Evolutionary conservation across 176 grass and related monocot genomes (phyloP).

Genomic region (Hsuehochloa calcarea): DNA sequence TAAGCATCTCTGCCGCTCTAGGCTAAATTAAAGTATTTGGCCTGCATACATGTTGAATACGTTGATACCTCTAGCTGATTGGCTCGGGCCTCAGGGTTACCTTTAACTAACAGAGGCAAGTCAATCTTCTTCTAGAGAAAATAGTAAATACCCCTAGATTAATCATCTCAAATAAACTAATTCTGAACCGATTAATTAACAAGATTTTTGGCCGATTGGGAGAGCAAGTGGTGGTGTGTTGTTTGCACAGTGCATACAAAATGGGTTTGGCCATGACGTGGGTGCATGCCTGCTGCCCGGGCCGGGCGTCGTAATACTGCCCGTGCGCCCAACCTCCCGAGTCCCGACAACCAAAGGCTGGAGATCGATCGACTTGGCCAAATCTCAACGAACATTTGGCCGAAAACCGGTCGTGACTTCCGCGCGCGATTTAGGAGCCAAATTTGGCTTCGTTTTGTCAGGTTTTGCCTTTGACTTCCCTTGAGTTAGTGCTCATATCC

Average conservation of each 20-base stretch:
- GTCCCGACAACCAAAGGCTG: not conserved
- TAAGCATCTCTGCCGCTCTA: not conserved
- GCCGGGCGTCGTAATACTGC: constrained; percentile 17
- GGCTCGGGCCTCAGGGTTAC: not conserved
- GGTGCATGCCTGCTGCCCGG: constrained; percentile 8
- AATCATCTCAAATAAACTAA: not conserved
- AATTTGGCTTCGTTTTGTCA: constrained; percentile 30
- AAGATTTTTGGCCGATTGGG: not conserved
- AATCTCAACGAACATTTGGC: constrained; percentile 28
- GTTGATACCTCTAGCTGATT: not conserved
- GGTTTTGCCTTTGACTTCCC: constrained; percentile 25
- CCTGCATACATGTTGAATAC: not conserved
- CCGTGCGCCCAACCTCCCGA: constrained; percentile 23
- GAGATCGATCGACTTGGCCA: constrained; percentile 8
- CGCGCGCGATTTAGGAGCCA: not conserved
- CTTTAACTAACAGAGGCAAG: not conserved
- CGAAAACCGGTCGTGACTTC: not conserved
- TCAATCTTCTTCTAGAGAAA: not conserved
- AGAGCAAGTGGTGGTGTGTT: not conserved
- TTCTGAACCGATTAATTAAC: not conserved
- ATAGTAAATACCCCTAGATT: not conserved
- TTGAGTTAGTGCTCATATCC: not conserved
- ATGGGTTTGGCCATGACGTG: not conserved
- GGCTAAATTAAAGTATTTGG: not conserved
- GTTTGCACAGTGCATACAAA: not conserved